Evolutionary conservation across 352 stramenopile genomes (phyloP), one percentile per base, ranked within the genome.

Genomic region (Thraustochytrium striatum): DNA sequence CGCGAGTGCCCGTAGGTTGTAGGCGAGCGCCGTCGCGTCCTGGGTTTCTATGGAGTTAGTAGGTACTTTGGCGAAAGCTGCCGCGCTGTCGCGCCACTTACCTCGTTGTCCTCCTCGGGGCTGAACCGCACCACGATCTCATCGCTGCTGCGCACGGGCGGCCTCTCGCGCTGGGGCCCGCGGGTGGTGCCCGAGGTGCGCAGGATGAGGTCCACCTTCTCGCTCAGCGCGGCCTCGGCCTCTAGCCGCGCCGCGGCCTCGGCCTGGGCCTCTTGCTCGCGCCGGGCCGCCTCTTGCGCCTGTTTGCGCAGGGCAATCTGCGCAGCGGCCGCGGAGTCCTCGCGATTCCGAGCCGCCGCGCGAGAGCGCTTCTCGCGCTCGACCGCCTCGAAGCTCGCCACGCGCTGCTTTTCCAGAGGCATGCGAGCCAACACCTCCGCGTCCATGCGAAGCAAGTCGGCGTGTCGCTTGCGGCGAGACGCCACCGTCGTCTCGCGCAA

Each of bases 1-100:
- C 9, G 41, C 44, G 9, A 73, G 19, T 0, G 62, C 39, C 9
- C 41, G 59, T n/a, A 73, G n/a, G 35, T 73, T 73, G 62, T 44
- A 73, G 21, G 41, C 43, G 19, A 73, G 41, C 5, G 59, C 39
- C 3, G 19, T 41, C 13, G 62, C 39, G 47, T 73, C 62, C 25
- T 53, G 3, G 11, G 43, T 9, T n/a, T n/a, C n/a, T n/a, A n/a
- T n/a, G n/a, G n/a, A n/a, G n/a, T n/a, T n/a, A n/a, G n/a, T n/a
- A n/a, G n/a, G n/a, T n/a, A n/a, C n/a, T n/a, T n/a, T n/a, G n/a
- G n/a, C n/a, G n/a, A n/a, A n/a, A n/a, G n/a, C n/a, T n/a, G n/a
- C n/a, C n/a, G n/a, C n/a, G n/a, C n/a, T 9, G 21, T 52, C 9
- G 43, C 43, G 9, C 21, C 43, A 52, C 43, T 52, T 52, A 52